phyloP scores from a whole-genome alignment of 306 rosid species.

The Alnus glutinosa region DNA sequence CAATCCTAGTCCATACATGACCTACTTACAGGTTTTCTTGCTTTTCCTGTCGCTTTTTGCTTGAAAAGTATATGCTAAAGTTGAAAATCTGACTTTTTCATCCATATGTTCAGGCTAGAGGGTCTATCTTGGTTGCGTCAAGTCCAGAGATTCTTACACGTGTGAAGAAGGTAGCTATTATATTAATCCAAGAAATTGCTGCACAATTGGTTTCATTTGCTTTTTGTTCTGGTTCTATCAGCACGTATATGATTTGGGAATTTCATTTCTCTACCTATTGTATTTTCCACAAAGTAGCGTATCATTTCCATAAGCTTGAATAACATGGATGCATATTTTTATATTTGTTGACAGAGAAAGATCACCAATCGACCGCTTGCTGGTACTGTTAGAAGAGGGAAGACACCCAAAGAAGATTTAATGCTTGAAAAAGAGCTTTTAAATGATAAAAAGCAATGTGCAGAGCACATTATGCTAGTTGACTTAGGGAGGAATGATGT shows the following conservation, averaged over 20 bases:
- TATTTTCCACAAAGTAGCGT: not conserved
- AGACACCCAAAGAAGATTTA: slow-evolving; percentile 76
- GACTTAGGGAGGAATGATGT: slow-evolving; percentile 98
- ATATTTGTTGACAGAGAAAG: slow-evolving; percentile 52
- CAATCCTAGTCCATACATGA: slow-evolving; percentile 97
- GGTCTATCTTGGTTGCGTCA: slow-evolving; percentile 95
- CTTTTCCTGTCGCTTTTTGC: slow-evolving; percentile 5
- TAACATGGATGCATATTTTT: slow-evolving; percentile 21
- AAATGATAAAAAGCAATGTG: slow-evolving; percentile 84
- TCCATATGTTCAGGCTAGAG: slow-evolving; percentile 68
- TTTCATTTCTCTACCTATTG: not conserved
- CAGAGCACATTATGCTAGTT: slow-evolving; percentile 94
- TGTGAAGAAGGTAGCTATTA: slow-evolving; percentile 71
- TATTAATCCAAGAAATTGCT: not conserved
- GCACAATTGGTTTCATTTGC: slow-evolving; percentile 1
- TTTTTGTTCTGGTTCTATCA: not conserved
- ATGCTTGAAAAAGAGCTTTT: slow-evolving; percentile 82
- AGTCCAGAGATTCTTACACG: slow-evolving; percentile 97
- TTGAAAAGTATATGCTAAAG: not conserved
- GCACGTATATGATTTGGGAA: not conserved
- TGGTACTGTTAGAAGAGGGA: slow-evolving; percentile 93
- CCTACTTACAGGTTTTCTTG: slow-evolving; percentile 80
- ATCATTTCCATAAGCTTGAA: slow-evolving; percentile 6
- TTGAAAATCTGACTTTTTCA: slow-evolving; percentile 15
- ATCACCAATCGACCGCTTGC: slow-evolving; percentile 94